phyloP scores from a whole-genome alignment of 208 protist genomes.

The Leishmania martiniquensis region DNA sequence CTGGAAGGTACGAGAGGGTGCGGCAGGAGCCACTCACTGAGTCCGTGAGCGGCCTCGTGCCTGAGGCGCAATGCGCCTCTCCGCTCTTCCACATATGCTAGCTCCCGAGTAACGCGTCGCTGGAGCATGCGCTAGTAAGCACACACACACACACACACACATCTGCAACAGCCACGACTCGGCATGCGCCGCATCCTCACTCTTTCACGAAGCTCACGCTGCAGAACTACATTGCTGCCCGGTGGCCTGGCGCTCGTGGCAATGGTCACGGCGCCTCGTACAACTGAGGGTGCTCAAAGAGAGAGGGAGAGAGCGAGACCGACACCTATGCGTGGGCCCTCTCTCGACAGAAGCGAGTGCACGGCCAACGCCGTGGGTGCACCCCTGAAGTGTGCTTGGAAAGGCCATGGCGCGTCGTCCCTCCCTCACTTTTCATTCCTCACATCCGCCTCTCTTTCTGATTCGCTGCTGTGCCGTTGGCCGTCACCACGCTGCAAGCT shows the following conservation, averaged over 20 bases:
- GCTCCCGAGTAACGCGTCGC: background rate
- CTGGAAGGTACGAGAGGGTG: slow-evolving; percentile 42
- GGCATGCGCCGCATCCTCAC: background rate
- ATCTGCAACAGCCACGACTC: background rate
- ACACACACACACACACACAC: too few relatives aligned
- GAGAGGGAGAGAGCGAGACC: background rate
- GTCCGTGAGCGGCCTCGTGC: background rate
- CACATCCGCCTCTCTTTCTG: background rate
- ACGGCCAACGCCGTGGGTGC: background rate
- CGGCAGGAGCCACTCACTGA: background rate
- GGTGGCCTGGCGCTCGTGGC: background rate
- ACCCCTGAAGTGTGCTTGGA: background rate
- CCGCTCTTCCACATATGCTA: background rate
- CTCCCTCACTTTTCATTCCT: background rate
- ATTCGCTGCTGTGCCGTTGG: background rate
- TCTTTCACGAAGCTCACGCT: background rate
- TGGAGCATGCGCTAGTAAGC: background rate
- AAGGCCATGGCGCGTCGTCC: background rate
- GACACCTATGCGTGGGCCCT: background rate
- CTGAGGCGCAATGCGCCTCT: background rate
- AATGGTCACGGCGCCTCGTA: background rate
- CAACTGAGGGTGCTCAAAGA: background rate
- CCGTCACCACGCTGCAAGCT: background rate
- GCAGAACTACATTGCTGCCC: background rate
- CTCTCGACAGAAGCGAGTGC: background rate